phyloP scores from a whole-genome alignment of 805 yeast species.

The Cyberlindnera maclurae region DNA sequence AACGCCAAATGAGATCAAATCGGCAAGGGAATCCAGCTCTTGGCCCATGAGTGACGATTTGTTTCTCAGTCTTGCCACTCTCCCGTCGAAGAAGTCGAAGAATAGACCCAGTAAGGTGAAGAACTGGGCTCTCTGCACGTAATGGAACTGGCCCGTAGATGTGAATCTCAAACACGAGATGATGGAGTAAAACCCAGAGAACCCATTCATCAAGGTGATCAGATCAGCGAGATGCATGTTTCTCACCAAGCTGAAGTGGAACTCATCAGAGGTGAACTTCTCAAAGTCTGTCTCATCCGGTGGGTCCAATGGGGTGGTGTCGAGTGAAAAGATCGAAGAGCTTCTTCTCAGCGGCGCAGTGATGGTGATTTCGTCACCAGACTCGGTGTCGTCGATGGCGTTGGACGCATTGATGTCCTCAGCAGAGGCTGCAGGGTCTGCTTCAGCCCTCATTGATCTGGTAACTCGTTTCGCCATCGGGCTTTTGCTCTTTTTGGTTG shows the following conservation, averaged over 20 bases:
- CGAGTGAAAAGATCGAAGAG: conserved; percentile 44
- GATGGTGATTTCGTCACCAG: conserved; percentile 14
- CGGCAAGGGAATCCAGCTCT: conserved; percentile 95
- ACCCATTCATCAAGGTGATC: conserved; percentile 90
- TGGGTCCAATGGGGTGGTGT: conserved; percentile 51
- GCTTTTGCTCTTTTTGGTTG: background rate
- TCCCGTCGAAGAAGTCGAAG: conserved; percentile 94
- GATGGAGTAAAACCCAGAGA: conserved; percentile 87
- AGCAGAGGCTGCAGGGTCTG: background rate
- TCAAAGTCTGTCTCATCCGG: conserved; percentile 73
- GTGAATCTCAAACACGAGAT: conserved; percentile 80
- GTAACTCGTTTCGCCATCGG: conserved; percentile 17
- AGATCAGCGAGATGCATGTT: conserved; percentile 93
- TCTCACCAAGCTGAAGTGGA: conserved; percentile 82
- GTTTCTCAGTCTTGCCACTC: conserved; percentile 91
- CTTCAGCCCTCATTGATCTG: conserved; percentile 12
- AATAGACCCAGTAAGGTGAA: conserved; percentile 87
- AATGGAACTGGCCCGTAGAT: conserved; percentile 58
- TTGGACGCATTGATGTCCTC: conserved; percentile 5
- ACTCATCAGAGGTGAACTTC: conserved; percentile 72
- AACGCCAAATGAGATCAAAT: conserved; percentile 88
- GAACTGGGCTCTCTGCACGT: conserved; percentile 81
- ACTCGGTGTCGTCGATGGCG: conserved; percentile 16
- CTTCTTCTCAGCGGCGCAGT: conserved; percentile 30
- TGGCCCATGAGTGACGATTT: conserved; percentile 94